Evolutionary conservation across 441 rosid genomes (phyloP).

Genomic region (Populus trichocarpa): DNA sequence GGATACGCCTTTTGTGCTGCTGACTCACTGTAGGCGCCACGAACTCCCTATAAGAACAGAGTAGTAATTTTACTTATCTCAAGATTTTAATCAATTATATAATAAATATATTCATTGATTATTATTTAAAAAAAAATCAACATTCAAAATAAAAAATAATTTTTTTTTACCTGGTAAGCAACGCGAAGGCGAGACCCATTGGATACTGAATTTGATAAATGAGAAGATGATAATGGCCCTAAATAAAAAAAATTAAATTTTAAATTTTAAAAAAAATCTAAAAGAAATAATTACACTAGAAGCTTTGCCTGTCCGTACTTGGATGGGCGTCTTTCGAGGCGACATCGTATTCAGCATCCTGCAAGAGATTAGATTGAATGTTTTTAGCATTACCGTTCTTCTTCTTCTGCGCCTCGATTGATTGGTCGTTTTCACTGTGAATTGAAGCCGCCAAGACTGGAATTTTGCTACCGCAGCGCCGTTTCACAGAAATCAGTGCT

Average conservation of each 20-base stretch:
- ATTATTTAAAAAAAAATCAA: background rate
- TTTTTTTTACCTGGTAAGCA: constrained; percentile 71
- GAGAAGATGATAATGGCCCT: constrained; percentile 79
- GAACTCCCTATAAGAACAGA: too few relatives aligned
- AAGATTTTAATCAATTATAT: too few relatives aligned
- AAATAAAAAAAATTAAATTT: background rate
- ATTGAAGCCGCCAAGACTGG: constrained; percentile 23
- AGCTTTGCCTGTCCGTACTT: constrained; percentile 31
- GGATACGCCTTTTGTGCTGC: too few relatives aligned
- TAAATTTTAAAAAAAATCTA: background rate
- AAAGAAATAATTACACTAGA: background rate
- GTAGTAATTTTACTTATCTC: too few relatives aligned
- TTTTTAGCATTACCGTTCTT: constrained; percentile 21
- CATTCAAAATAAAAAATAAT: background rate
- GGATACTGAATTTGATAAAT: constrained; percentile 40
- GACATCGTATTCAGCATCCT: constrained; percentile 24
- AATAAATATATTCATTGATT: background rate
- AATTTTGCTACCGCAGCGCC: constrained; percentile 11
- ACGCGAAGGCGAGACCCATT: constrained; percentile 79
- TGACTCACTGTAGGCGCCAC: too few relatives aligned
- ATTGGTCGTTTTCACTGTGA: too few relatives aligned
- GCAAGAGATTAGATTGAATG: constrained; percentile 34
- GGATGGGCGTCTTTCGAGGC: constrained; percentile 48
- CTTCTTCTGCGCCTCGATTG: constrained; percentile 8
- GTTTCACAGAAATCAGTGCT: constrained; percentile 15